Evolutionary conservation across 306 rosid genomes (phyloP).

Genomic region (Notholithocarpus densiflorus): DNA sequence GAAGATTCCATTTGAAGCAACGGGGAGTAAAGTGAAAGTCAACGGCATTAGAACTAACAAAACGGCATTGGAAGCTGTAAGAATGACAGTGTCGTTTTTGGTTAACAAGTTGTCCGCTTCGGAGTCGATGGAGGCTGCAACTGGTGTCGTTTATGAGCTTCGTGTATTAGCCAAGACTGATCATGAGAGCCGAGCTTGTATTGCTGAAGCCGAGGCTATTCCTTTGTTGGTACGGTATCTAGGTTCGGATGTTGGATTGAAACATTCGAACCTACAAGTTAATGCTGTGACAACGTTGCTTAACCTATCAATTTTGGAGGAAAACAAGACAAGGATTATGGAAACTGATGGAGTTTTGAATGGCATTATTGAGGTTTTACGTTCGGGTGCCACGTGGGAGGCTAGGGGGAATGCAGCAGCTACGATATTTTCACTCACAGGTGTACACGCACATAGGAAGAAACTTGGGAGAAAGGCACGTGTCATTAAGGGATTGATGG

Average conservation of each 20-base stretch:
- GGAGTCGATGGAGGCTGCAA: conserved; percentile 34
- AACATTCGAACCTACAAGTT: conserved; percentile 55
- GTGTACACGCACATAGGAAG: conserved; percentile 43
- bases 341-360: conserved; percentile 71
- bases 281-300: conserved; percentile 84
- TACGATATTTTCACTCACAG: conserved; percentile 65
- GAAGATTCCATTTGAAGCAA: conserved; percentile 54
- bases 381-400: conserved; percentile 78
- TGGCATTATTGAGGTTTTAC: conserved; percentile 67
- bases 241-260: conserved; percentile 19
- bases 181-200: conserved; percentile 69
- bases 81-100: conserved; percentile 73
- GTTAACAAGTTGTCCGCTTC: conserved; percentile 47
- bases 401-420: conserved; percentile 96
- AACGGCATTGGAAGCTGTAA: conserved; percentile 72
- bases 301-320: conserved; percentile 70
- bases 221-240: conserved; percentile 57
- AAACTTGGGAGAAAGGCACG: conserved; percentile 69
- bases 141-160: conserved; percentile 75
- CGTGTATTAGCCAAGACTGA: conserved; percentile 71
- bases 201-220: conserved; percentile 82
- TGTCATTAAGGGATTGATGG: conserved; percentile 59
- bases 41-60: conserved; percentile 45
- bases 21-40: conserved; percentile 22
- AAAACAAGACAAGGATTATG: conserved; percentile 66